Evolutionary conservation across 495 filamentous ascomycete genomes (phyloP), one percentile per base, ranked within the genome.

Genomic region (Immersiella caudata): DNA sequence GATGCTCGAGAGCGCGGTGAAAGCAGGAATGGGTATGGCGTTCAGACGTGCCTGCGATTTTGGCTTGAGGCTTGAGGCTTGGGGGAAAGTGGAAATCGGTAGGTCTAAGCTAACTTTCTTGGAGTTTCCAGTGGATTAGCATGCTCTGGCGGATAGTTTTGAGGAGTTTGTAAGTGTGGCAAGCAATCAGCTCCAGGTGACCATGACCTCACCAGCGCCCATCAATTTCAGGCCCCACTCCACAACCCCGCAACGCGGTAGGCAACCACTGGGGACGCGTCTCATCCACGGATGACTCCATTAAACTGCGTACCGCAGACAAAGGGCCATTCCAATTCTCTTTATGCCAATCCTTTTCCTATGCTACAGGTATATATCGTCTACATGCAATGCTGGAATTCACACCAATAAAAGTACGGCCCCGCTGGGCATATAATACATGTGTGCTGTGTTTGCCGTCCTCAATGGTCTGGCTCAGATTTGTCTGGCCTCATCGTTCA

Each of bases 201-300:
- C 20, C 26, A 63, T 63, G 64, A 25, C n/a, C 59, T 59, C 64
- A 67, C 62, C 21, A 62, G 61, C 21, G 24, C 56, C 22, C 24
- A 11, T 35, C 56, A 22, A 24, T 16, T 20, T 14, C 18, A 54
- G n/a, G 14, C 25, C 25, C n/a, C n/a, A n/a, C n/a, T n/a, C n/a
- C 57, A 6, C 26, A 6, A 54, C 61, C 46, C 61, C 61, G 24
- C 61, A 64, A 35, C 57, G 25, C 57, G 8, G 20, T 33, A 36
- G 54, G 54, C 54, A 59, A 25, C 22, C 56, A 60, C 57, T 33
- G 25, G 24, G 25, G 46, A 22, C 52, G 52, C 52, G 52, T 55
- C 52, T 55, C 52, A 11, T 22, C 3, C 49, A 3, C 16, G 49
- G 3, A 18, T 2, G 11, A 46, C 11, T 12, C 14, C 11, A 46